Evolutionary conservation across 257 asterid genomes (phyloP).

Genomic region (Nicotiana attenuata): DNA sequence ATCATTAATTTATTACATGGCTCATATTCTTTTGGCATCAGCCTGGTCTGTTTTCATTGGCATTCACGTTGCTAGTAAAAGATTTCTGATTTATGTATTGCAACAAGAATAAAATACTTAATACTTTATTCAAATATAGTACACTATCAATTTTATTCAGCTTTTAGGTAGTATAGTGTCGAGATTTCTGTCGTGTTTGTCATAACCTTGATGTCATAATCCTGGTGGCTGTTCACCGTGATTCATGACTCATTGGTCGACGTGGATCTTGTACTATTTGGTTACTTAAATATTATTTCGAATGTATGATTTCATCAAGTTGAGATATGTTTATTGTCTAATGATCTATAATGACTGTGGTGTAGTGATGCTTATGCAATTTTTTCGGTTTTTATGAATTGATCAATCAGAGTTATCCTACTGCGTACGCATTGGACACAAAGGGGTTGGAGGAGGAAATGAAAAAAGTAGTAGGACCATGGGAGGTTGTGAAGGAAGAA

Average conservation of each 20-base stretch:
- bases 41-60: neutral
- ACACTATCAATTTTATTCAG: neutral
- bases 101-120: neutral
- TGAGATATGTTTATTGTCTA: neutral
- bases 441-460: constrained; percentile 59
- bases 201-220: neutral
- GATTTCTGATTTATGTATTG: neutral
- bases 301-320: neutral
- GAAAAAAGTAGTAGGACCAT: constrained; percentile 42
- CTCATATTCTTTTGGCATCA: neutral
- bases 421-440: constrained; percentile 56
- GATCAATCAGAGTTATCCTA: constrained; percentile 81
- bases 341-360: neutral
- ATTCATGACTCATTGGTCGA: neutral
- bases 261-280: neutral
- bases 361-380: constrained; percentile 8
- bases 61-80: neutral
- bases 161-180: neutral
- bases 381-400: neutral
- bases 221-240: neutral
- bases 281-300: neutral
- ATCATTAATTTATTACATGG: neutral
- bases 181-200: neutral
- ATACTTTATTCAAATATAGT: neutral
- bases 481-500: constrained; percentile 49